A percentile compares a stretch with the other conserved stretches of the same genome.
These are phyloP conservation scores for Calonectria honghensis DNA, from an alignment of 2,329 filamentous ascomycete species.

Conservation along the genomic window DNA sequence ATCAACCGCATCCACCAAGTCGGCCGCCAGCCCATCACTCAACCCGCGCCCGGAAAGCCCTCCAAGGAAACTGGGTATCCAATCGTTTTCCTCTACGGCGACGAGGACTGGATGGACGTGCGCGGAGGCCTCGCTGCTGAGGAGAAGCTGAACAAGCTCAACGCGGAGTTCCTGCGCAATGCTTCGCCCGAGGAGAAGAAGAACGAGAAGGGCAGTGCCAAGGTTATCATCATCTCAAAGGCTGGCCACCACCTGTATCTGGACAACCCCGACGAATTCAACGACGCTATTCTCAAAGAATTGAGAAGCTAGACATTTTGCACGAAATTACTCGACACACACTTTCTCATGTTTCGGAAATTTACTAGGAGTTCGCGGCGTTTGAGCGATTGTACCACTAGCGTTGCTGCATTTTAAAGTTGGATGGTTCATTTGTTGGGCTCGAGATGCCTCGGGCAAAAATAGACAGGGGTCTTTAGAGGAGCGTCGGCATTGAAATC, in stretches of 20 bases:
- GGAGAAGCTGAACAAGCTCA: constrained; percentile 81
- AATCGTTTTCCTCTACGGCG: constrained; percentile 95
- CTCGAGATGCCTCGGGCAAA: not conserved
- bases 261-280: constrained; percentile 76
- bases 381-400: not conserved
- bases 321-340: not conserved
- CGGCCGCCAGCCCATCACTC: constrained; percentile 78
- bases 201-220: constrained; percentile 85
- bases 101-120: constrained; percentile 99
- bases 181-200: constrained; percentile 76
- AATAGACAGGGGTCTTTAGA: not conserved
- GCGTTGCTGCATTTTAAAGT: not conserved
- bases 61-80: constrained; percentile 81
- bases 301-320: not conserved
- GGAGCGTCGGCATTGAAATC: not conserved
- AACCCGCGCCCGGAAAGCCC: constrained; percentile 50
- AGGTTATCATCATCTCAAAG: constrained; percentile 83
- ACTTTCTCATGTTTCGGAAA: not conserved
- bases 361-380: not conserved
- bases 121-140: constrained; percentile 87
- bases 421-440: not conserved
- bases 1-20: constrained; percentile 91
- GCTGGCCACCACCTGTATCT: constrained; percentile 77
- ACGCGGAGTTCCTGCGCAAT: not conserved
- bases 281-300: constrained; percentile 63